Evolutionary conservation across 371 early-diverging fungal species (phyloP).

Genomic region (Mucor velutinosus): DNA sequence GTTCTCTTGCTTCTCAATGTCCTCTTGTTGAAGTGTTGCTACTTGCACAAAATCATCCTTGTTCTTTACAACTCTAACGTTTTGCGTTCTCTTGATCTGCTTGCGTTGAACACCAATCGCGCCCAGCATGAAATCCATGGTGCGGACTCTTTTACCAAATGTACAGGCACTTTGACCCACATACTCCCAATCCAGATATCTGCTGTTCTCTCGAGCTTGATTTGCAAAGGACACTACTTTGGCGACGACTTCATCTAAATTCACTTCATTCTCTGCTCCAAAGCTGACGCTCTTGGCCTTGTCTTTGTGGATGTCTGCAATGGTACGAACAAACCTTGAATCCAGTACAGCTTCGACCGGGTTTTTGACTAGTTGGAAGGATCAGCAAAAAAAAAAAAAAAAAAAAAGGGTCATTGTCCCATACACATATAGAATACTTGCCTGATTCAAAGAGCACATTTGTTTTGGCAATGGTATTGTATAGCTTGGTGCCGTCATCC

Average conservation of each 20-base stretch:
- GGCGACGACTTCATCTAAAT: constrained; percentile 71
- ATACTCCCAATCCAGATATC: constrained; percentile 60
- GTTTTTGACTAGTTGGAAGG: constrained; percentile 50
- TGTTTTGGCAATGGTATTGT: constrained; percentile 45
- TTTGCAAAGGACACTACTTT: constrained; percentile 59
- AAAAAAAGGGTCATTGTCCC: background rate
- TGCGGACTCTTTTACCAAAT: constrained; percentile 58
- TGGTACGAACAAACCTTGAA: constrained; percentile 70
- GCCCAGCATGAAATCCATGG: constrained; percentile 79
- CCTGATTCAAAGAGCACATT: constrained; percentile 60
- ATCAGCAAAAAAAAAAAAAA: too few relatives aligned
- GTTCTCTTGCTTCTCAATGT: constrained; percentile 82
- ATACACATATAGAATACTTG: constrained; percentile 8
- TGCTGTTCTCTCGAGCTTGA: constrained; percentile 28
- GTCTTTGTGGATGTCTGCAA: constrained; percentile 77
- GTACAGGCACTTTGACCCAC: constrained; percentile 62
- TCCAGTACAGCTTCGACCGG: constrained; percentile 92
- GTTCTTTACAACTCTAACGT: constrained; percentile 39
- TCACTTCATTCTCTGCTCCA: constrained; percentile 67
- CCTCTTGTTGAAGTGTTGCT: constrained; percentile 63
- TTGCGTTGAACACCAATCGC: constrained; percentile 69
- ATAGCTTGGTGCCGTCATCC: constrained; percentile 23
- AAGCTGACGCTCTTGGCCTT: constrained; percentile 77
- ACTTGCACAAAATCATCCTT: constrained; percentile 47
- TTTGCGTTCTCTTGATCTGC: constrained; percentile 38